Conservation (phyloP, 148 eudicot species). For the Beta vulgaris region DNA sequence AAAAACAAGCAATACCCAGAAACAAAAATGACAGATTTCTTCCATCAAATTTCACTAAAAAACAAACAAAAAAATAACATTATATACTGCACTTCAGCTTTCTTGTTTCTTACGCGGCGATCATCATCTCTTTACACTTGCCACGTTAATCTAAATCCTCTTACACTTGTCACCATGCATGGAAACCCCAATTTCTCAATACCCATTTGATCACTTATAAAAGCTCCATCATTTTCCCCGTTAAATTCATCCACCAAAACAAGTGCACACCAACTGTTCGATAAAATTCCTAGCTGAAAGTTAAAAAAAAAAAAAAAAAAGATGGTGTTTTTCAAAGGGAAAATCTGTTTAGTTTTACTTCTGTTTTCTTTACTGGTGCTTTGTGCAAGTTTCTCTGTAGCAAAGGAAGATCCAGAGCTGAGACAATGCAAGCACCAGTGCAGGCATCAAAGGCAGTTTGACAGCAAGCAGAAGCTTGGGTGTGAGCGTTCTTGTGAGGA, state of each 20-base stretch:
- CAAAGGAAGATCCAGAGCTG: slow-evolving; percentile 40
- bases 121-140: slow-evolving; percentile 6
- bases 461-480: not conserved
- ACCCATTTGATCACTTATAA: slow-evolving; percentile 25
- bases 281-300: slow-evolving; percentile 21
- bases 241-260: slow-evolving; percentile 4
- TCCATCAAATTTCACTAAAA: not conserved
- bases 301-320: not conserved
- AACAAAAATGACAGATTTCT: not conserved
- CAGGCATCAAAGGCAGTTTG: slow-evolving; percentile 32
- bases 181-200: slow-evolving; percentile 5
- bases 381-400: slow-evolving; percentile 17
- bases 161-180: slow-evolving; percentile 35
- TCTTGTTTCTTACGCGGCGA: slow-evolving; percentile 10
- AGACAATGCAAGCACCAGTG: slow-evolving; percentile 45
- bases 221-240: not conserved
- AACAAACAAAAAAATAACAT: too few species aligned
- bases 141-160: slow-evolving; percentile 23
- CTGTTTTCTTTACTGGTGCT: slow-evolving; percentile 21
- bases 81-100: not conserved
- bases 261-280: slow-evolving; percentile 29
- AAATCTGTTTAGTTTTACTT: slow-evolving; percentile 8
- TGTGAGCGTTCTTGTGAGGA: slow-evolving; percentile 35
- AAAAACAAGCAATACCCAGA: not conserved
- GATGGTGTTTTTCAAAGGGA: slow-evolving; percentile 19